Evolutionary conservation across 805 yeast species (phyloP), one percentile per base, ranked within the genome.

Genomic region (Priceomyces castillae): DNA sequence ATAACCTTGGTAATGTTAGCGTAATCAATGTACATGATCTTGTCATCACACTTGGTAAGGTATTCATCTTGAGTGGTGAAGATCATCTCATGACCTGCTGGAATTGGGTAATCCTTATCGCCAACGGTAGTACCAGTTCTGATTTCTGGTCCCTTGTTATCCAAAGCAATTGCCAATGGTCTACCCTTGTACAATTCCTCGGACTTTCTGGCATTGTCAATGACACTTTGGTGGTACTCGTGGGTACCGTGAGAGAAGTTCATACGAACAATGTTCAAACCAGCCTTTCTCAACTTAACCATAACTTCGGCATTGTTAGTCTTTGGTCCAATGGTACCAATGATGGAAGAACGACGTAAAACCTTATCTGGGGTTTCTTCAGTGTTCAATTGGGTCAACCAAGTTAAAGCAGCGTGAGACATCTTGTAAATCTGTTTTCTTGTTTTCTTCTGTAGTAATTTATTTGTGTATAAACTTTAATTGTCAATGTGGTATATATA

Each of bases 111-210:
- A 66, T 94, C 99, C 48, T 72, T 69, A 47, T 80, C 86, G 61
- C 78, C 87, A 51, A 72, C 67, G 58, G 99, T 94, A 69, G 90
- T 82, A 72, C 99, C 99, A 46, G 99, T 92, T 82, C 99, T 88
- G 76, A 94, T 94, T 77, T 94, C 99, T 52, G 99, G 99, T 58
- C 99, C 99, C 81, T 94, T 94, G 70, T 98, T 94, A 72, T 94
- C 99, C 60, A 94, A 82, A 53, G 99, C 99, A 71, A 94, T 90
- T 50, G 97, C 98, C 62, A 94, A 79, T 43, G 98, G 99, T 76
- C 98, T 88, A 64, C 98, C 97, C 54, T 86, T 81, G 71, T 84
- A 90, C 44, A 85, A 68, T 69, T 82, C 83, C 73, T 87, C 97
- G 52, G 97, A 90, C 72, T 89, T 83, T 74, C 95, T 86, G 59